Evolutionary conservation across 352 stramenopile species (phyloP).

Genomic region (Phytophthora megakarya): DNA sequence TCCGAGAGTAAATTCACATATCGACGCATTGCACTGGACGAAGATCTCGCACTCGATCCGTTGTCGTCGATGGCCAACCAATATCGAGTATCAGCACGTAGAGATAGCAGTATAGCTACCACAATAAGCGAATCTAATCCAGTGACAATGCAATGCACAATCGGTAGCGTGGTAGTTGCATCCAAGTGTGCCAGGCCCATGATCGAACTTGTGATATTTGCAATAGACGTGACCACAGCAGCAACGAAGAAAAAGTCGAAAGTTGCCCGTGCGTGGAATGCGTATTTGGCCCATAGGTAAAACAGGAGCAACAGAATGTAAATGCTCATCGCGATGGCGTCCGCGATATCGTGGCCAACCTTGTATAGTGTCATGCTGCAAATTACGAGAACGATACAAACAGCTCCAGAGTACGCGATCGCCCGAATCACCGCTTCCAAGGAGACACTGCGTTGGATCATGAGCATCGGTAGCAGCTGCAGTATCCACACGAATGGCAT

Average conservation of each 20-base stretch:
- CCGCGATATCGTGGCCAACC: slow-evolving; percentile 49
- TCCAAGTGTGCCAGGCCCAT: slow-evolving; percentile 46
- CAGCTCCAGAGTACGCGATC: slow-evolving; percentile 67
- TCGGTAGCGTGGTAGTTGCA: slow-evolving; percentile 33
- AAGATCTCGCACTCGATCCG: slow-evolving; percentile 34
- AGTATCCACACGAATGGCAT: slow-evolving; percentile 77
- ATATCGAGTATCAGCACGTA: slow-evolving; percentile 83
- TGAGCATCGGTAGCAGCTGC: slow-evolving; percentile 83
- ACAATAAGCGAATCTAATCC: slow-evolving; percentile 67
- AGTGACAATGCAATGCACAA: slow-evolving; percentile 55
- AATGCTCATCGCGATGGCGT: slow-evolving; percentile 57
- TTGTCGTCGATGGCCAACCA: slow-evolving; percentile 85
- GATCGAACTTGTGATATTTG: slow-evolving; percentile 55
- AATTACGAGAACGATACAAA: slow-evolving; percentile 62
- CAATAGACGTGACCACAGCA: slow-evolving; percentile 50
- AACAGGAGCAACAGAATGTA: slow-evolving; percentile 64
- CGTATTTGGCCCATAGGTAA: slow-evolving; percentile 84
- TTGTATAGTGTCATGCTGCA: slow-evolving; percentile 66
- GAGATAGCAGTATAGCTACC: slow-evolving; percentile 71
- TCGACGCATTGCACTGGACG: slow-evolving; percentile 65
- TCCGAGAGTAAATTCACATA: slow-evolving; percentile 81
- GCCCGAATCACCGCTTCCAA: slow-evolving; percentile 72
- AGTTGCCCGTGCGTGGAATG: slow-evolving; percentile 70
- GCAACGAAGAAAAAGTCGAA: slow-evolving; percentile 87
- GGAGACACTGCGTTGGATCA: slow-evolving; percentile 85